These are phyloP conservation scores for Starmerella stellata DNA, from an alignment of 805 yeast genomes.

Conservation along the genomic window DNA sequence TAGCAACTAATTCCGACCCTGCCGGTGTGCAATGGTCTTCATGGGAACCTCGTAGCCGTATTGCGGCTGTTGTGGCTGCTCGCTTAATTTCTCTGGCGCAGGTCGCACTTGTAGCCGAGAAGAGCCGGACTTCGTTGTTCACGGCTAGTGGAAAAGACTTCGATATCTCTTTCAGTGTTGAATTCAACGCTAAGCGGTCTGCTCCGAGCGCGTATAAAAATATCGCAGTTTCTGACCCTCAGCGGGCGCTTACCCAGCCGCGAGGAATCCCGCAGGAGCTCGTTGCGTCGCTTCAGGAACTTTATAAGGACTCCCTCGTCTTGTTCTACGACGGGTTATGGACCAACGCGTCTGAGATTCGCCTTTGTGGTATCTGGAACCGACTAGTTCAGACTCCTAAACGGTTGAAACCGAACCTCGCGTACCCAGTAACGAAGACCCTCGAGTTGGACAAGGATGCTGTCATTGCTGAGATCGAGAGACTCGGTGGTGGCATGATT, in stretches of 20 bases:
- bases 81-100: constrained; percentile 76
- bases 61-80: constrained; percentile 56
- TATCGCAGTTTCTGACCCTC: constrained; percentile 26
- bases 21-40: constrained; percentile 73
- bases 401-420: constrained; percentile 64
- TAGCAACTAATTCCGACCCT: constrained; percentile 70
- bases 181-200: not conserved
- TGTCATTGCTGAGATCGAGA: constrained; percentile 46
- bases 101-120: constrained; percentile 39
- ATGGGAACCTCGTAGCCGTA: constrained; percentile 28
- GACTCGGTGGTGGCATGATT: constrained; percentile 27
- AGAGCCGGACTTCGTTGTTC: constrained; percentile 37
- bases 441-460: constrained; percentile 47
- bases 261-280: constrained; percentile 47
- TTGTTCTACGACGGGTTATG: constrained; percentile 31
- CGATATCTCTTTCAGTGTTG: constrained; percentile 53
- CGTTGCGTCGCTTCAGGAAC: constrained; percentile 40
- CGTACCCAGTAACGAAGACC: constrained; percentile 39
- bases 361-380: constrained; percentile 64
- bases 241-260: constrained; percentile 25
- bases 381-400: constrained; percentile 39
- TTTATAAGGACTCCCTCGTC: constrained; percentile 49
- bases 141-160: constrained; percentile 71
- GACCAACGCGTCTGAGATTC: constrained; percentile 23
- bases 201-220: constrained; percentile 27